Evolutionary conservation across 352 stramenopile species (phyloP).

Genomic region (Phytophthora ohioensis): DNA sequence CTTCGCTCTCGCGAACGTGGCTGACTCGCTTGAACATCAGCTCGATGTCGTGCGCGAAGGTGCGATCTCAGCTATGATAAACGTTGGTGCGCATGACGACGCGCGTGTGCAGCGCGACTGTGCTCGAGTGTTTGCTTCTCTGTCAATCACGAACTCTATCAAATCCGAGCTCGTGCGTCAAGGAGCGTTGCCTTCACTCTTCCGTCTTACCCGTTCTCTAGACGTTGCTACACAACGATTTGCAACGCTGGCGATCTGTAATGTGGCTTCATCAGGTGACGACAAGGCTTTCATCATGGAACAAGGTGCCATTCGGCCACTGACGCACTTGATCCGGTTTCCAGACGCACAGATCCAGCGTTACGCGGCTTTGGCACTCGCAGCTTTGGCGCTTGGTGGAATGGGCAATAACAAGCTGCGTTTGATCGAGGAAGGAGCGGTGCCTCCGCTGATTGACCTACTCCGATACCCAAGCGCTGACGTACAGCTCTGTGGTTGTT

Average conservation of each 20-base stretch:
- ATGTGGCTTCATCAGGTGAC: slow-evolving; percentile 81
- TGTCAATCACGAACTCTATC: slow-evolving; percentile 89
- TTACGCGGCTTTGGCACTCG: slow-evolving; percentile 93
- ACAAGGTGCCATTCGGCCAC: slow-evolving; percentile 91
- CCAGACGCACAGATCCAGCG: slow-evolving; percentile 96
- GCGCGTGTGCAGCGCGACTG: slow-evolving; percentile 94
- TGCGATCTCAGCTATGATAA: slow-evolving; percentile 80
- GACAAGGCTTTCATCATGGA: slow-evolving; percentile 93
- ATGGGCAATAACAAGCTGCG: slow-evolving; percentile 94
- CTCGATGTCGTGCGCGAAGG: slow-evolving; percentile 91
- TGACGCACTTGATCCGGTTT: slow-evolving; percentile 95
- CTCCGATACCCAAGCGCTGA: slow-evolving; percentile 94
- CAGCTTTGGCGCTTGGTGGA: slow-evolving; percentile 92
- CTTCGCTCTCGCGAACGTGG: slow-evolving; percentile 95
- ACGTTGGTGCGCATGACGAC: slow-evolving; percentile 83
- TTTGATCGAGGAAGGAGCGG: slow-evolving; percentile 93
- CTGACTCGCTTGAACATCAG: slow-evolving; percentile 91
- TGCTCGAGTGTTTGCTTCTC: slow-evolving; percentile 90
- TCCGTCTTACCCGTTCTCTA: slow-evolving; percentile 93
- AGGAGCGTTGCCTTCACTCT: slow-evolving; percentile 88
- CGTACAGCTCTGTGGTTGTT: slow-evolving; percentile 93
- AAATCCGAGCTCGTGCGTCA: slow-evolving; percentile 89
- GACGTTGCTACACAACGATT: slow-evolving; percentile 95
- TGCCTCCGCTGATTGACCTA: slow-evolving; percentile 93
- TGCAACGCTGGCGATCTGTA: slow-evolving; percentile 95